A percentile compares a stretch with the other conserved stretches of the same genome.
Evolutionary conservation across 805 yeast species (phyloP).

Genomic region (Zygosaccharomyces gambellarensis): DNA sequence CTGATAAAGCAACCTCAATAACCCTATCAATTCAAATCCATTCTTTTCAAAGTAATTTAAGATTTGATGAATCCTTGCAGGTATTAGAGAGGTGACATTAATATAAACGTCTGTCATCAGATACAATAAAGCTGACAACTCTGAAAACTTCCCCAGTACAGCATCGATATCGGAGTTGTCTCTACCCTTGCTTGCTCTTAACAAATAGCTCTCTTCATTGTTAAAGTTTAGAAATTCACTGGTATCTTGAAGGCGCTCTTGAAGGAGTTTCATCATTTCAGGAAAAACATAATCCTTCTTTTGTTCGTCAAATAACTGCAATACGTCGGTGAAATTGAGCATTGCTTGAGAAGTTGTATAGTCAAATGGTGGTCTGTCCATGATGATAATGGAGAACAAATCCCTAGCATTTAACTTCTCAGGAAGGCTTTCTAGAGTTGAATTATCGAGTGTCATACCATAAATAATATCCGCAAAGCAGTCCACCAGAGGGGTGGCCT

Average conservation of each 20-base stretch:
- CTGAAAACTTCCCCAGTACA: slow-evolving; percentile 27
- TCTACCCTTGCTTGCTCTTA: slow-evolving; percentile 15
- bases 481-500: slow-evolving; percentile 45
- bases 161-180: slow-evolving; percentile 15
- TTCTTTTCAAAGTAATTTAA: slow-evolving; percentile 23
- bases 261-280: slow-evolving; percentile 33
- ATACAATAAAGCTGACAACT: slow-evolving; percentile 42
- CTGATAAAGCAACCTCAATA: slow-evolving; percentile 44
- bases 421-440: slow-evolving; percentile 41
- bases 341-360: slow-evolving; percentile 51
- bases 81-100: slow-evolving; percentile 47
- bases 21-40: slow-evolving; percentile 40
- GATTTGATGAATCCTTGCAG: slow-evolving; percentile 38
- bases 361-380: slow-evolving; percentile 58
- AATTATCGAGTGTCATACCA: slow-evolving; percentile 48
- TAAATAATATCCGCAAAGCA: slow-evolving; percentile 45
- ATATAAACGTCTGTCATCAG: slow-evolving; percentile 54
- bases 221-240: slow-evolving; percentile 25
- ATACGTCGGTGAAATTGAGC: slow-evolving; percentile 48
- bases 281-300: slow-evolving; percentile 45
- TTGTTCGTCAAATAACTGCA: slow-evolving; percentile 54
- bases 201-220: slow-evolving; percentile 26
- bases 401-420: slow-evolving; percentile 38
- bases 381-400: slow-evolving; percentile 46
- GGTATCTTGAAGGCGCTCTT: slow-evolving; percentile 31